Base-by-base conservation (phyloP, 805 yeast species). In the Blastobotrys chiropterorum region DNA sequence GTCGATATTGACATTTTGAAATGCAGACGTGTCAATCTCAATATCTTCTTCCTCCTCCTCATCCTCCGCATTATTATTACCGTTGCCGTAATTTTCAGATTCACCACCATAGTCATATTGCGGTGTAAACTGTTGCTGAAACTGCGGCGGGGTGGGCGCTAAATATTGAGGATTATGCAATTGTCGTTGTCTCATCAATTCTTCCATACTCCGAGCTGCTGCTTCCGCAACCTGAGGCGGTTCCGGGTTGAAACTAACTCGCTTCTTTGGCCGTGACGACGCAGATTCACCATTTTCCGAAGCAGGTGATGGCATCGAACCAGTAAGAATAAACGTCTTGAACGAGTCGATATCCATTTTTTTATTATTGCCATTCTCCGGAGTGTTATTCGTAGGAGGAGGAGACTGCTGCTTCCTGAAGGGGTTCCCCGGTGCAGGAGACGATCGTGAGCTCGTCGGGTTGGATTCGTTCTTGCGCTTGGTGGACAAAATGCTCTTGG, bases 311-410 rank as follows among this genome's bases (percentile, higher is more conserved):
- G 88, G 88, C 39, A 86, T 70, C 57, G 83, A 80, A 1, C 97
- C 97, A 0, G 96, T 88, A 59, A 90, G 70, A 60, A 89, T 74
- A 61, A 90, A 82, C 56, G 85, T 83, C 15, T 96, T 86, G 67
- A 90, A 90, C 30, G 89, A 80, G 66, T 90, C 96, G 58, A 90
- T 72, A 63, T 90, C 96, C 20, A 88, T 75, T 50, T 80, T 81
- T 22, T 59, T 61, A 2, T 56, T 53, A 38, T 56, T 54, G 44
- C 47, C 47, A n/a, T 21, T 38, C 31, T 13, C 20, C 34, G 11
- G 34, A 26, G 34, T 5, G 34, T 26, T 26, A 26, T 11, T 26
- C 8, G 34, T 26, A 26, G 34, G 34, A n/a, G n/a, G n/a, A n/a
- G n/a, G n/a, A n/a, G n/a, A n/a, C 15, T 49, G 39, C 44, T 14